Percentiles rank a stretch among this genome's conserved stretches.
phyloP scores from a whole-genome alignment of 139 green algal genomes.

The Yamagishiella unicocca region DNA sequence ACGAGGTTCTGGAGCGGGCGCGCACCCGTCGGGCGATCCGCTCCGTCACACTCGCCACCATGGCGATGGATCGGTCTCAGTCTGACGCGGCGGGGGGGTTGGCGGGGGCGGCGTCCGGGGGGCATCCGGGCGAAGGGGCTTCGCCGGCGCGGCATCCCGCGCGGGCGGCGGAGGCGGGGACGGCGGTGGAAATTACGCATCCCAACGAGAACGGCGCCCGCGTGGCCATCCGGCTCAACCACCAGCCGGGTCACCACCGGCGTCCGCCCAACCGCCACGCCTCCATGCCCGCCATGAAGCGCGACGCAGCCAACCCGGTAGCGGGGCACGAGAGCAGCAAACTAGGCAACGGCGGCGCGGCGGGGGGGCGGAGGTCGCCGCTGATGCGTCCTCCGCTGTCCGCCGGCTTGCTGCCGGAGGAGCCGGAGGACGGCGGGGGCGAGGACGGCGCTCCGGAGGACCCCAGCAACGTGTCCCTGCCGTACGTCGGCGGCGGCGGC shows the following conservation, averaged over 20 bases:
- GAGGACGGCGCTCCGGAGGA: background rate
- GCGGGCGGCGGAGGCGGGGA: background rate
- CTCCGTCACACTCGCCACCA: background rate
- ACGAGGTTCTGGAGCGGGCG: slow-evolving; percentile 9
- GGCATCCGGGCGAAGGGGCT: too few relatives aligned
- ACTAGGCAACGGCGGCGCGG: background rate
- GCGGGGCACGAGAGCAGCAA: too few relatives aligned
- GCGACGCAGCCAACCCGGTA: background rate
- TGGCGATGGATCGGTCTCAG: background rate
- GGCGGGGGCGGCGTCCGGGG: background rate
- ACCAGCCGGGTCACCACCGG: slow-evolving; percentile 40
- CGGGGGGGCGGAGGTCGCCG: background rate
- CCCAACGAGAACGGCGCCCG: background rate
- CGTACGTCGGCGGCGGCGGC: background rate
- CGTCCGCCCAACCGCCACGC: slow-evolving; percentile 43
- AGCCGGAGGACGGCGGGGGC: background rate
- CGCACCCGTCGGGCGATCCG: background rate
- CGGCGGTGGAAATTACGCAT: background rate
- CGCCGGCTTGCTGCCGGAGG: background rate
- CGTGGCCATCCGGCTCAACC: slow-evolving; percentile 12
- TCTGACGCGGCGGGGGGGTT: background rate
- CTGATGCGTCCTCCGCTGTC: slow-evolving; percentile 11
- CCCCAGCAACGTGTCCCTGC: background rate
- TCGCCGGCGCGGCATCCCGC: too few relatives aligned
- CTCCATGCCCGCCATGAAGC: slow-evolving; percentile 43